Evolutionary conservation across 331 rosid species (phyloP).

Genomic region (Arachis monticola): DNA sequence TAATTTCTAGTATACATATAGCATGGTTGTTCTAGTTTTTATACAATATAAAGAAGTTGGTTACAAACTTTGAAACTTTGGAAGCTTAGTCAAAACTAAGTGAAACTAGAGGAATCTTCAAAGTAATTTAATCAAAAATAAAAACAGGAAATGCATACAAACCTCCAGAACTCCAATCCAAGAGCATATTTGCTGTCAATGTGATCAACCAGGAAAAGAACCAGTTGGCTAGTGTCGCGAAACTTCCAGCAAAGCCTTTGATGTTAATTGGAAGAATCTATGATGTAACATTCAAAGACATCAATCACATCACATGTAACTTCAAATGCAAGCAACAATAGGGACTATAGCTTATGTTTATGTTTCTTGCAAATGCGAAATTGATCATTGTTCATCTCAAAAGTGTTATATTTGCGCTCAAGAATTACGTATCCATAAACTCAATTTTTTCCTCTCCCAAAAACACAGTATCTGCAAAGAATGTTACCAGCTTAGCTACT

Average conservation of each 20-base stretch:
- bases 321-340: conserved; percentile 22
- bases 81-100: no score
- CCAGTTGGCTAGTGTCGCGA: conserved; percentile 97
- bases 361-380: conserved; percentile 13
- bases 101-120: not conserved
- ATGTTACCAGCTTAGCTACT: not conserved
- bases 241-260: conserved; percentile 93
- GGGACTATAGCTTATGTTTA: not conserved
- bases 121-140: not conserved
- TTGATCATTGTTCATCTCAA: conserved; percentile 13
- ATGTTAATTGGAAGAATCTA: conserved; percentile 93
- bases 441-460: not conserved
- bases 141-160: conserved; percentile 36
- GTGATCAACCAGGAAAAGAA: conserved; percentile 71
- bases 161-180: conserved; percentile 94
- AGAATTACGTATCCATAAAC: not conserved
- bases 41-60: no score
- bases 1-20: no score
- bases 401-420: not conserved
- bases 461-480: not conserved
- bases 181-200: conserved; percentile 83
- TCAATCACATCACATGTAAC: conserved; percentile 18
- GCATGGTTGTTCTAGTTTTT: no score
- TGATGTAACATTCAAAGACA: conserved; percentile 24
- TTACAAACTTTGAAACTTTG: no score